Evolutionary conservation across 2,329 filamentous ascomycete species (phyloP).

Genomic region (Monosporascus sp.): DNA sequence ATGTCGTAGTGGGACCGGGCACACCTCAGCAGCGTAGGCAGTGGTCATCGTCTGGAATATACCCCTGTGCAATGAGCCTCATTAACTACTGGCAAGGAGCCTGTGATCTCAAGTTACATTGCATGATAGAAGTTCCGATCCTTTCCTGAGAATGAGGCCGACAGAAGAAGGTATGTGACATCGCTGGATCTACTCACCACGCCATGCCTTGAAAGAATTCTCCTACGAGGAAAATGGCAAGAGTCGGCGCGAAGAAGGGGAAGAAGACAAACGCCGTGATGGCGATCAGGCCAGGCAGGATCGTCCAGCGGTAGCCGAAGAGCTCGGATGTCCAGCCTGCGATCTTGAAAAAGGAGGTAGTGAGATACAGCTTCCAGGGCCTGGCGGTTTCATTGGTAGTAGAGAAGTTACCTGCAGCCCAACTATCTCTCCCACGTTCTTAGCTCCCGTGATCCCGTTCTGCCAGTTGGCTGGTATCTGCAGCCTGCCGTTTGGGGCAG

Average conservation of each 20-base stretch:
- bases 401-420: slow-evolving; percentile 30
- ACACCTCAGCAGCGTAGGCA: slow-evolving; percentile 24
- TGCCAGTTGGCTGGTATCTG: slow-evolving; percentile 41
- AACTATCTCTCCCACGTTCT: slow-evolving; percentile 39
- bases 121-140: too few species aligned
- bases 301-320: slow-evolving; percentile 34
- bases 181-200: slow-evolving; percentile 11
- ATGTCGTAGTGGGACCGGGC: slow-evolving; percentile 22
- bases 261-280: slow-evolving; percentile 35
- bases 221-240: slow-evolving; percentile 30
- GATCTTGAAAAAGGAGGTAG: slow-evolving; percentile 15
- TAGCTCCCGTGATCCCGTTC: slow-evolving; percentile 39
- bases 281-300: slow-evolving; percentile 31
- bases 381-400: background rate
- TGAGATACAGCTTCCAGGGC: background rate
- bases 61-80: slow-evolving; percentile 6
- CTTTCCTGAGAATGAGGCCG: too few species aligned
- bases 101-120: too few species aligned
- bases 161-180: too few species aligned
- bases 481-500: slow-evolving; percentile 27
- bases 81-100: too few species aligned
- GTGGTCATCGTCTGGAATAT: slow-evolving; percentile 26
- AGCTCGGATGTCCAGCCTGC: slow-evolving; percentile 38
- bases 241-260: slow-evolving; percentile 32
- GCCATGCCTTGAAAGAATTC: slow-evolving; percentile 37